phyloP scores from a whole-genome alignment of 164 flowering plant species.

The Macadamia integrifolia region DNA sequence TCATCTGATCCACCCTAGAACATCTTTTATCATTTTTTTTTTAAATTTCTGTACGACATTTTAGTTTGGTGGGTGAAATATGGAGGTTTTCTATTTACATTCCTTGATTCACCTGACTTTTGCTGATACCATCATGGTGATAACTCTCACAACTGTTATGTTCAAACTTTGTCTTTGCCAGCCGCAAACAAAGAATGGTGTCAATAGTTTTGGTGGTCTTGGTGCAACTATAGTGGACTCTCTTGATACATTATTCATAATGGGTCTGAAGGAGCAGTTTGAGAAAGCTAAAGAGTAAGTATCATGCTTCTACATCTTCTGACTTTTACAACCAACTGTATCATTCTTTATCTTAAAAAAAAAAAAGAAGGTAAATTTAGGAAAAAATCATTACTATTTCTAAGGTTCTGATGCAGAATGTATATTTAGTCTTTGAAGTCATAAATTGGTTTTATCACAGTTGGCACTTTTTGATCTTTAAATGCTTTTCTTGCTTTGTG shows the following conservation, averaged over 20 bases:
- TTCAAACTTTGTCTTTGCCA: slow-evolving; percentile 25
- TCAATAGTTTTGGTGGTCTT: slow-evolving; percentile 95
- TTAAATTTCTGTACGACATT: too few species aligned
- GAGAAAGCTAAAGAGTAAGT: slow-evolving; percentile 94
- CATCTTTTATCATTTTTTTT: too few species aligned
- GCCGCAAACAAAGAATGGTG: slow-evolving; percentile 90
- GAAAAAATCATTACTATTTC: not conserved
- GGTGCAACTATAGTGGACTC: slow-evolving; percentile 95
- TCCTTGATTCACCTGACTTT: too few species aligned
- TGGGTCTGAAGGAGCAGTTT: slow-evolving; percentile 94
- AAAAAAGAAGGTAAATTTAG: not conserved
- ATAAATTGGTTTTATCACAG: not conserved
- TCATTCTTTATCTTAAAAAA: not conserved
- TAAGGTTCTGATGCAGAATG: not conserved
- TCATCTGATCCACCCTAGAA: too few species aligned
- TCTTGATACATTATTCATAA: slow-evolving; percentile 90
- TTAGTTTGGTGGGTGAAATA: too few species aligned
- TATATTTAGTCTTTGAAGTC: not conserved
- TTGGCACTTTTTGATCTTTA: not conserved
- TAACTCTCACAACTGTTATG: not conserved
- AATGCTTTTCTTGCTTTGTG: slow-evolving; percentile 17
- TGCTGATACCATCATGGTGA: too few species aligned
- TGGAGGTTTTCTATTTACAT: too few species aligned
- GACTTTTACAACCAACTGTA: not conserved
- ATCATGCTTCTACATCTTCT: not conserved